Evolutionary conservation across 2,329 filamentous ascomycete species (phyloP), one percentile per base, ranked within the genome.

Genomic region (Pseudocercospora musae): DNA sequence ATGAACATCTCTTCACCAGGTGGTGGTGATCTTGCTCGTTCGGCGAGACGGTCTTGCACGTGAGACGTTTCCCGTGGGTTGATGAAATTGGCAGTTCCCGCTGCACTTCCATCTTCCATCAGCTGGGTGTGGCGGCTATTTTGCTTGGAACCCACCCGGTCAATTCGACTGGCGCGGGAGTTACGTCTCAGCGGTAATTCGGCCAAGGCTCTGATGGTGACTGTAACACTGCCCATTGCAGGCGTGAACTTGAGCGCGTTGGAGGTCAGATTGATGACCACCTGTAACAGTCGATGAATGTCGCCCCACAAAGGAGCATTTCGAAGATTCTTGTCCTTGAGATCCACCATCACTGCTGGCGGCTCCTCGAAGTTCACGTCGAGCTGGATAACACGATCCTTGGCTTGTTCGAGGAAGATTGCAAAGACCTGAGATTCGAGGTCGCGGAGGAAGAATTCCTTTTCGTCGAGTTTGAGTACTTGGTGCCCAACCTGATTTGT

Each of bases 241-340:
- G 91, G 90, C 0, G 93, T 96, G 72, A 97, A 96, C 73, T 97
- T 97, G 42, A 96, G 79, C 74, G 89, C 91, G 78, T 97, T 97
- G 76, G 90, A 93, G 53, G 96, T 91, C 37, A 97, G 81, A 72
- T 96, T 96, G 79, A 96, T 96, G 57, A 96, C 85, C 23, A 96
- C 90, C 74, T 96, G 93, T 29, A 96, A 78, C 40, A 96, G 94
- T 42, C 93, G 84, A 72, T 96, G 92, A 67, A 94, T 89, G 70
- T 97, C 93, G 11, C 93, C 93, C 86, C 90, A 95, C 0, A 97
- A 79, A 57, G 90, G 88, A 87, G 95, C 92, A 67, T 96, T 91
- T 72, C 90, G 90, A 15, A 96, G 75, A 20, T 87, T 81, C 7
- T 88, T 33, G 46, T 63, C 60, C 11, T 57, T 57, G 3, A 62